These are phyloP conservation scores for Hypoxylon fragiforme DNA, from an alignment of 495 filamentous ascomycete species.

Conservation along the genomic window DNA sequence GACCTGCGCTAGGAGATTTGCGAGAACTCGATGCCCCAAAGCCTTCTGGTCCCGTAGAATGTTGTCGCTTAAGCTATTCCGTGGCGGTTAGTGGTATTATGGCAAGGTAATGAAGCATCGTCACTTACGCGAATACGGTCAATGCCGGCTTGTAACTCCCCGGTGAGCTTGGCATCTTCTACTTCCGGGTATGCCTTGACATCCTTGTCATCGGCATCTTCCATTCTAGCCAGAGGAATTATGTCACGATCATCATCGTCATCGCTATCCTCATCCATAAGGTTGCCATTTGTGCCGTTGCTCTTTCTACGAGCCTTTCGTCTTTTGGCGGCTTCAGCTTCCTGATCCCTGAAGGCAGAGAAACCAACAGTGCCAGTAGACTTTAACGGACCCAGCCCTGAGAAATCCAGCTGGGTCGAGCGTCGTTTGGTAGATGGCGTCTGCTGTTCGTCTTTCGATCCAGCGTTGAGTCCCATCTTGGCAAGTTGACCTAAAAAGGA, in stretches of 20 bases:
- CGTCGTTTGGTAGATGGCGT: conserved; percentile 67
- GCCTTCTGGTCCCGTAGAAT: conserved; percentile 76
- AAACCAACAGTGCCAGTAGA: conserved; percentile 85
- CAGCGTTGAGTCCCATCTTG: conserved; percentile 85
- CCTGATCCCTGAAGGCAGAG: conserved; percentile 78
- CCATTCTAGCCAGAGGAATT: conserved; percentile 60
- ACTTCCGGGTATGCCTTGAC: conserved; percentile 58
- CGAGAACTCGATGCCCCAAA: conserved; percentile 41
- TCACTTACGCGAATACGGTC: conserved; percentile 84
- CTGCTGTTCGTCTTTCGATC: conserved; percentile 61
- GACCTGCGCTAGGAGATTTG: conserved; percentile 46
- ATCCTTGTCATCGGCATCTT: conserved; percentile 75
- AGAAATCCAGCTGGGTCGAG: conserved; percentile 78
- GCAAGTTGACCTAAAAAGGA: conserved; percentile 72
- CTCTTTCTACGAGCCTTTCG: conserved; percentile 62
- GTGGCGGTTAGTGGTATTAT: conserved; percentile 29
- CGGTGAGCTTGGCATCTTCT: conserved; percentile 81
- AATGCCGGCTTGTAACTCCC: conserved; percentile 87
- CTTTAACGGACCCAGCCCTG: conserved; percentile 81
- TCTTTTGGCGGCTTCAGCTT: conserved; percentile 50
- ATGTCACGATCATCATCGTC: conserved; percentile 79
- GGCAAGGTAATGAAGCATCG: not conserved
- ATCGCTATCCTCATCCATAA: conserved; percentile 60
- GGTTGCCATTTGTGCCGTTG: conserved; percentile 46
- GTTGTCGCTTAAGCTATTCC: conserved; percentile 86